Base-by-base conservation (phyloP, 148 eudicot genomes). In the Fagopyrum tataricum region DNA sequence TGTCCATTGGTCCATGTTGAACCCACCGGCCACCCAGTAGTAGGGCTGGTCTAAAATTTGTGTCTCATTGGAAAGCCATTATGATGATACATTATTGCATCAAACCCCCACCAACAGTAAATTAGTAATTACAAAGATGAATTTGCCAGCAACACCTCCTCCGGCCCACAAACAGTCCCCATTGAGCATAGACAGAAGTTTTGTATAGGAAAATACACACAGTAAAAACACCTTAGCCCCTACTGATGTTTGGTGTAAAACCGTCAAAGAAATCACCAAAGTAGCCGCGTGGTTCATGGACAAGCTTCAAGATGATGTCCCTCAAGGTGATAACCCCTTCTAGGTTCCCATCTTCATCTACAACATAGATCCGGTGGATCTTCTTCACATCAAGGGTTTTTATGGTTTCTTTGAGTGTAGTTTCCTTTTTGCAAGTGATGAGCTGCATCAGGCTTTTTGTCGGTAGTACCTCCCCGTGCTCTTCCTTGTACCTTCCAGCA, bases 181-280 rank as follows among this genome's bases (percentile, higher is more conserved):
- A 18, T 5, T 52, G 15, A 52, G 20, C 56, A n/a, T 52, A 52
- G n/a, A 15, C 4, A 11, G 40, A 8, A 24, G 4, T 61, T 61
- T 26, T 24, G 41, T 40, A 61, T 12, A 12, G 10, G 67, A 11
- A 26, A 24, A 7, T 13, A 12, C 67, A 26, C 9, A 1, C 9
- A 18, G 31, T 24, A 14, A 26, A 61, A 20, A 24, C 15, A 61
- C 9, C 21, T 37, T 14, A 64, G 69, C 31, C 49, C 72, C 52
- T 31, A 31, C 37, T 44, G 17, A 10, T 42, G 46, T 75, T 75
- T n/a, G 77, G 72, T 1, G 72, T 6, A 75, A 37, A 75, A 9
- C 98, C 97, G 70, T 94, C 91, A 5, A 94, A 94, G 91, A 94
- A 94, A 73, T 94, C 98, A 0, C 98, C 98, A 72, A 94, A 91